These are phyloP conservation scores for Uromyces viciae-fabae DNA, from an alignment of 1,284 basidiomycete genomes.

Conservation along the genomic window DNA sequence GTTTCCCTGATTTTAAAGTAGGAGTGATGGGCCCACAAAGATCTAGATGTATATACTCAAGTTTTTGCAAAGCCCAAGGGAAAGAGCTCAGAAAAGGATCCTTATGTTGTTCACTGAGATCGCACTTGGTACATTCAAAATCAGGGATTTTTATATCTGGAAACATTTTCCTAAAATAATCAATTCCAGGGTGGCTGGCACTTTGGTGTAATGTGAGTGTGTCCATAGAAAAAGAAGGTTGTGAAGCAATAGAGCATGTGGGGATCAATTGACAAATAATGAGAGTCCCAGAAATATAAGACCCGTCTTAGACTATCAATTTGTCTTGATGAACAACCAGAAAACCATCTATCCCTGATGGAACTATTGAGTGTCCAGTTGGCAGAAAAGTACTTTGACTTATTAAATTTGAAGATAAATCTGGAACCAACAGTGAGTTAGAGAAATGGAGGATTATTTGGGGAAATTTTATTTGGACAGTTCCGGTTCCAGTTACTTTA, in stretches of 20 bases:
- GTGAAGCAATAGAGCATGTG: too few relatives aligned
- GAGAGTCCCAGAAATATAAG: neutral
- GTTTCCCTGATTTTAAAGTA: neutral
- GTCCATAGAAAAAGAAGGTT: too few relatives aligned
- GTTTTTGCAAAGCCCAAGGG: neutral
- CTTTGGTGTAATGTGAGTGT: too few relatives aligned
- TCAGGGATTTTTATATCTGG: neutral
- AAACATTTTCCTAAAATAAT: too few relatives aligned
- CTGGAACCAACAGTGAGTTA: neutral
- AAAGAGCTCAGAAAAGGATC: neutral
- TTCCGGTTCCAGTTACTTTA: neutral
- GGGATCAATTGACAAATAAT: too few relatives aligned
- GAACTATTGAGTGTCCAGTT: neutral
- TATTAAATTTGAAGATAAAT: too few relatives aligned
- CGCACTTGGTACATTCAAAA: neutral
- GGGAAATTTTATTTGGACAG: neutral
- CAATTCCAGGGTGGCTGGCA: too few relatives aligned
- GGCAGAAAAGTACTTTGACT: neutral
- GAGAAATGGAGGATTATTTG: neutral
- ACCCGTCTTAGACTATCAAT: neutral
- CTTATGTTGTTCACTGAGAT: neutral
- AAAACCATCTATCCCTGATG: neutral
- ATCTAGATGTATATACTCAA: neutral
- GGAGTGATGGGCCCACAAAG: neutral
- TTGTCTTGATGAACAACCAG: neutral